Percentiles rank a stretch among this genome's conserved stretches.
phyloP scores from a whole-genome alignment of 208 protist genomes.

The Leishmania mexicana region DNA sequence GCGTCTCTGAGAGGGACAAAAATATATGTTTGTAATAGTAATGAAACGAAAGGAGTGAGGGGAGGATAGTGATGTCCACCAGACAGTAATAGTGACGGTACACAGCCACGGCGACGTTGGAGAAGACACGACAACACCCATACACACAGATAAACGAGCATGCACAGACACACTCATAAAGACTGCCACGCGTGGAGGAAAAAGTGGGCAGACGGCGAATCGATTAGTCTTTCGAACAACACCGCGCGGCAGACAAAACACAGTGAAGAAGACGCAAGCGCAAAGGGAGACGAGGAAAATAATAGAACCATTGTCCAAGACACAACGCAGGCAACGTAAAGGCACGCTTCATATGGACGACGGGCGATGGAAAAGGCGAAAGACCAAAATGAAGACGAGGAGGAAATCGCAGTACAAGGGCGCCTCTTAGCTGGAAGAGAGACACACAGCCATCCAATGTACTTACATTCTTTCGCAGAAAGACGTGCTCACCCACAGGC shows the following conservation, averaged over 20 bases:
- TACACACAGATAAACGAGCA: too few relatives aligned
- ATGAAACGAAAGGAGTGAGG: too few relatives aligned
- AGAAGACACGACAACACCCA: too few relatives aligned
- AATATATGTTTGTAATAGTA: too few relatives aligned
- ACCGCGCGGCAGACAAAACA: background rate
- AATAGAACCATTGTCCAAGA: background rate
- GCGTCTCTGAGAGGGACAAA: too few relatives aligned
- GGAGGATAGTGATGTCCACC: too few relatives aligned
- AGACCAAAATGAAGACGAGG: background rate
- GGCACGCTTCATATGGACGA: background rate
- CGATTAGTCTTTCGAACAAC: background rate
- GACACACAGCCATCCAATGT: background rate
- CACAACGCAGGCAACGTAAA: background rate
- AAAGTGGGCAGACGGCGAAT: background rate
- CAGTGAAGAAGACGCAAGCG: background rate
- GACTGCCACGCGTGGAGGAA: too few relatives aligned
- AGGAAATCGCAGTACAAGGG: background rate
- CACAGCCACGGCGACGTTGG: too few relatives aligned
- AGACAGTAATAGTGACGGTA: too few relatives aligned
- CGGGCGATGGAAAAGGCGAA: background rate
- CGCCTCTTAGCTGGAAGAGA: background rate
- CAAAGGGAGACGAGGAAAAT: background rate
- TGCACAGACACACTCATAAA: too few relatives aligned
- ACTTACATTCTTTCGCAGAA: background rate
- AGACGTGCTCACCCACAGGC: background rate